A percentile compares a stretch with the other conserved stretches of the same genome.
Conservation (phyloP, 345 rosid genomes). For the Isatis tinctoria region DNA sequence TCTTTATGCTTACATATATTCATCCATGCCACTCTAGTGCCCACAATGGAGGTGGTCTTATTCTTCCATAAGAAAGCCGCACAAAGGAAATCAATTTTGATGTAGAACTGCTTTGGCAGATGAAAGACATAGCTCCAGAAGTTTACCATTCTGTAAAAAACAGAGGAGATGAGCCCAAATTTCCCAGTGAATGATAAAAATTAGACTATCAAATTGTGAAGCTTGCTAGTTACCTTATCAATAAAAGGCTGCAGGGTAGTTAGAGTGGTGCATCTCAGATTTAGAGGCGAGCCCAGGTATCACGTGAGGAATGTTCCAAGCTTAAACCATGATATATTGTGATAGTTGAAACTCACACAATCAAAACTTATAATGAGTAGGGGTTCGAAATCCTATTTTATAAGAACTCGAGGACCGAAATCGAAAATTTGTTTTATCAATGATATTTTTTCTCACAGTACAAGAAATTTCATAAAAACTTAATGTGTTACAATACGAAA, state of each 20-base stretch:
- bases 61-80: neutral
- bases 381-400: too few species aligned
- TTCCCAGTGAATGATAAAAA: neutral
- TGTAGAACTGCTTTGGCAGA: neutral
- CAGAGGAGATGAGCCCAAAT: neutral
- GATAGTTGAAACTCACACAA: neutral
- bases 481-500: too few species aligned
- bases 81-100: neutral
- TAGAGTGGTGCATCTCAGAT: neutral
- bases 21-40: neutral
- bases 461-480: too few species aligned
- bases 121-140: neutral
- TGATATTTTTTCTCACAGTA: too few species aligned
- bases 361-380: too few species aligned
- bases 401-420: too few species aligned
- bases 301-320: neutral
- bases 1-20: neutral
- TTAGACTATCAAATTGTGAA: neutral
- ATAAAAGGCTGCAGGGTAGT: neutral
- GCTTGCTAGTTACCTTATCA: neutral
- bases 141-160: neutral
- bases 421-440: too few species aligned
- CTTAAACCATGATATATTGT: neutral
- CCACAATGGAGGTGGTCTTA: neutral
- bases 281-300: neutral